Evolutionary conservation across 768 basidiomycete genomes (phyloP), one percentile per base, ranked within the genome.

Genomic region (Hygrophoropsis aurantiaca): DNA sequence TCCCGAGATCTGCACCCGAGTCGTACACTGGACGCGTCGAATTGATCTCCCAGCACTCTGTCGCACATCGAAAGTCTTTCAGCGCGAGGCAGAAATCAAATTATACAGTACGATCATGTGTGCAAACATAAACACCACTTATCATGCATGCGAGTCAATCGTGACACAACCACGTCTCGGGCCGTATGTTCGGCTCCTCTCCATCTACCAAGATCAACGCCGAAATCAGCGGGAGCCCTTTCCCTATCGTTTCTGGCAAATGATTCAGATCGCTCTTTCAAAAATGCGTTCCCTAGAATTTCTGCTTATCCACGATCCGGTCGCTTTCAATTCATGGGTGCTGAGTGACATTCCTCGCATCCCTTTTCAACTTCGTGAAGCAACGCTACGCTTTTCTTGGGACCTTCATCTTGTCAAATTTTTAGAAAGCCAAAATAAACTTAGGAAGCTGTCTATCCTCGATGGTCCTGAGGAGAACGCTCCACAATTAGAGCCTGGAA

Each of bases 331-430:
- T 52, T 62, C 69, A 15, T 81, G 78, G 78, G 58, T 82, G 16
- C 58, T 82, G 49, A 60, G 73, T 53, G 63, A 70, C 37, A 58
- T 64, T 2, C 52, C 67, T 2, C 58, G 68, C 40, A 66, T 65
- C 27, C 65, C 58, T 13, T 82, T 81, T 63, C 73, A 73, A 44
- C 72, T 83, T 19, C 63, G 58, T 38, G 78, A 82, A 37, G 71
- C 74, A 4, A 71, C 66, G 20, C 57, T 83, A n/a, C 66, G 69
- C 37, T 68, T 81, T 40, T 52, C 62, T 5, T 84, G 81, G 79
- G 78, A 80, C 53, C 36, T 49, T 0, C 58, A 72, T 39, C 44
- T 77, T 8, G 70, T 74, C 44, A 62, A 65, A 13, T 85, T 84
- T 60, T 64, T 84, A 23, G 64, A 74, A 45, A 60, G 58, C 41